phyloP scores from a whole-genome alignment of 331 rosid genomes.

The Saraca asoca region DNA sequence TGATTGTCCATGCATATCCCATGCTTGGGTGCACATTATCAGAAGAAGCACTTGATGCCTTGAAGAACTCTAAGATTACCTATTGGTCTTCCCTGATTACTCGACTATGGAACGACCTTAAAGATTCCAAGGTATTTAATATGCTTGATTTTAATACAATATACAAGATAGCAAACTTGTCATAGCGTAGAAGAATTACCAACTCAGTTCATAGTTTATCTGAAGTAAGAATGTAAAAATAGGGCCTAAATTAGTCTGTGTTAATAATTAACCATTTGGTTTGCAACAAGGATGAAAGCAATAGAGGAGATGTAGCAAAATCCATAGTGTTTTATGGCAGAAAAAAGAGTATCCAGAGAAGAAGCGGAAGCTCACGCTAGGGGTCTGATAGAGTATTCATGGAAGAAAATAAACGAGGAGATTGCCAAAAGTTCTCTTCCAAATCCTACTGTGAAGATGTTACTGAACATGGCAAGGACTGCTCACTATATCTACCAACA shows the following conservation, averaged over 20 bases:
- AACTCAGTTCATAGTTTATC: not conserved
- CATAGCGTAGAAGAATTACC: not conserved
- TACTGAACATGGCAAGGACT: slow-evolving; percentile 39
- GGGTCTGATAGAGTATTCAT: slow-evolving; percentile 17
- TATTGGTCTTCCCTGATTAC: slow-evolving; percentile 35
- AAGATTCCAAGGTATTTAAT: slow-evolving; percentile 38
- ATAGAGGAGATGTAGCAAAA: slow-evolving; percentile 46
- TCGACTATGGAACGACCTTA: slow-evolving; percentile 40
- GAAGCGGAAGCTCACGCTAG: slow-evolving; percentile 26
- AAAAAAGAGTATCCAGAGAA: slow-evolving; percentile 32
- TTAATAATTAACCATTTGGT: not conserved
- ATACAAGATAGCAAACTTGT: not conserved
- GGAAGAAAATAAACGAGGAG: slow-evolving; percentile 38
- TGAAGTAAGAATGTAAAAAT: no score
- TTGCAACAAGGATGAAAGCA: slow-evolving; percentile 32
- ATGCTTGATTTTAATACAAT: not conserved
- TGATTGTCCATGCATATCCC: slow-evolving; percentile 32
- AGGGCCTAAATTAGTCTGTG: no score
- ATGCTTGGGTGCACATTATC: slow-evolving; percentile 14
- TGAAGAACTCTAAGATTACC: slow-evolving; percentile 22
- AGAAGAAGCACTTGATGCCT: slow-evolving; percentile 14
- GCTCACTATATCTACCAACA: slow-evolving; percentile 37
- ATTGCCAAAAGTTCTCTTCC: slow-evolving; percentile 21
- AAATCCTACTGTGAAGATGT: slow-evolving; percentile 23
- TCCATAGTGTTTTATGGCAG: slow-evolving; percentile 37